These are phyloP conservation scores for Serendipita indica DNA, from an alignment of 768 basidiomycete species.

Conservation along the genomic window DNA sequence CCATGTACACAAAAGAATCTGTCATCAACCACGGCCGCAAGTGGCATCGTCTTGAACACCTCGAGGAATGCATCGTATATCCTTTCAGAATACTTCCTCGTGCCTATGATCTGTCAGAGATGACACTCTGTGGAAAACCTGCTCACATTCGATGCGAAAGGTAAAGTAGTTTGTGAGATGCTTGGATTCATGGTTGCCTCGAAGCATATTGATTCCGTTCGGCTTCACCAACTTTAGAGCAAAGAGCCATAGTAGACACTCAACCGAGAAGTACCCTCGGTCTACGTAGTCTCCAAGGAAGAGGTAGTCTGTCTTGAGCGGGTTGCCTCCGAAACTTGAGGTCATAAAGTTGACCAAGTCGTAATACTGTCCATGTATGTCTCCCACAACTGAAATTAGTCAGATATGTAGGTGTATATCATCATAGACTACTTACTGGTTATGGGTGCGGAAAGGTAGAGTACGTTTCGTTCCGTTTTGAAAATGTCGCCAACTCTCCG, in stretches of 20 bases:
- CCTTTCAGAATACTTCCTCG: slow-evolving; percentile 74
- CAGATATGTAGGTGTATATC: background rate
- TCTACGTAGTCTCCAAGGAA: slow-evolving; percentile 98
- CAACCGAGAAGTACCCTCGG: slow-evolving; percentile 82
- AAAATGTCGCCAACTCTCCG: slow-evolving; percentile 45
- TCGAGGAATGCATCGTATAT: slow-evolving; percentile 89
- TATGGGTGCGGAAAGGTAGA: slow-evolving; percentile 76
- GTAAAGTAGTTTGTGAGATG: slow-evolving; percentile 97
- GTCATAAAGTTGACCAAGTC: slow-evolving; percentile 79
- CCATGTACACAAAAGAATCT: slow-evolving; percentile 98
- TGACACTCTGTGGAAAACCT: slow-evolving; percentile 7
- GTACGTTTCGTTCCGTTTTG: slow-evolving; percentile 65
- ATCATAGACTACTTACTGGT: slow-evolving; percentile 44
- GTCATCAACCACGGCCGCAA: slow-evolving; percentile 82
- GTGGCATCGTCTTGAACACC: slow-evolving; percentile 79
- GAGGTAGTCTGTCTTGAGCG: slow-evolving; percentile 72
- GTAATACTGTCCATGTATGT: slow-evolving; percentile 97
- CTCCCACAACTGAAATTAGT: slow-evolving; percentile 48
- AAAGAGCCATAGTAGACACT: slow-evolving; percentile 90
- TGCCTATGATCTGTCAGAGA: slow-evolving; percentile 33
- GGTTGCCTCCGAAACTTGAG: slow-evolving; percentile 83
- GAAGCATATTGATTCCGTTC: slow-evolving; percentile 61
- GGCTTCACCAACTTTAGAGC: slow-evolving; percentile 86
- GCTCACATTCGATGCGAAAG: slow-evolving; percentile 89
- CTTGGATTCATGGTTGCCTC: slow-evolving; percentile 95